Conservation (phyloP, 2,329 filamentous ascomycete species). For the Onygenales sp. region DNA sequence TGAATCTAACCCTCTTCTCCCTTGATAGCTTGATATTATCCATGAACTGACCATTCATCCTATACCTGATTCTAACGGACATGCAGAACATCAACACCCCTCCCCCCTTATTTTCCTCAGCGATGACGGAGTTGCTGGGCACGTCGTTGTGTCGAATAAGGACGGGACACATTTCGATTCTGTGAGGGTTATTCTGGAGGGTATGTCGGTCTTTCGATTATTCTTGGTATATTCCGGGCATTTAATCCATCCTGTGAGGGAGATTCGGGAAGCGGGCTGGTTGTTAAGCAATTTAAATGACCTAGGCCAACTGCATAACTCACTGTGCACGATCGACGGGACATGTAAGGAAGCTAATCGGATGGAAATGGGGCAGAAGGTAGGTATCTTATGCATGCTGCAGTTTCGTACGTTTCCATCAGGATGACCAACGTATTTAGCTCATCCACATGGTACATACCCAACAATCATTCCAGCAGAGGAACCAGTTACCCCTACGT, state of each 20-base stretch:
- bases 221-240: not conserved
- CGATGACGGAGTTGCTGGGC: conserved; percentile 3
- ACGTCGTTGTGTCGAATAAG: not conserved
- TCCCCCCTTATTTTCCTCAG: not conserved
- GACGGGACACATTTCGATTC: not conserved
- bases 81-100: no score
- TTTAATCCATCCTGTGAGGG: no score
- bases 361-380: conserved; percentile 6
- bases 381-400: not conserved
- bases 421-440: not conserved
- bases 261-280: not conserved
- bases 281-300: not conserved
- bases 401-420: not conserved
- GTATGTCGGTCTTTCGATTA: not conserved
- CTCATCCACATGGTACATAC: not conserved
- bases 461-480: not conserved
- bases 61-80: no score
- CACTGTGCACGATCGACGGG: not conserved
- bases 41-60: no score
- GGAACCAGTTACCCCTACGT: not conserved
- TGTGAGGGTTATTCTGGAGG: conserved; percentile 3
- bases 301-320: not conserved
- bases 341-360: not conserved
- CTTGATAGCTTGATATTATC: no score
- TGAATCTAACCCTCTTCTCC: no score